phyloP scores from a whole-genome alignment of 768 basidiomycete genomes.

The button mushroom (Agaricus bisporus) region DNA sequence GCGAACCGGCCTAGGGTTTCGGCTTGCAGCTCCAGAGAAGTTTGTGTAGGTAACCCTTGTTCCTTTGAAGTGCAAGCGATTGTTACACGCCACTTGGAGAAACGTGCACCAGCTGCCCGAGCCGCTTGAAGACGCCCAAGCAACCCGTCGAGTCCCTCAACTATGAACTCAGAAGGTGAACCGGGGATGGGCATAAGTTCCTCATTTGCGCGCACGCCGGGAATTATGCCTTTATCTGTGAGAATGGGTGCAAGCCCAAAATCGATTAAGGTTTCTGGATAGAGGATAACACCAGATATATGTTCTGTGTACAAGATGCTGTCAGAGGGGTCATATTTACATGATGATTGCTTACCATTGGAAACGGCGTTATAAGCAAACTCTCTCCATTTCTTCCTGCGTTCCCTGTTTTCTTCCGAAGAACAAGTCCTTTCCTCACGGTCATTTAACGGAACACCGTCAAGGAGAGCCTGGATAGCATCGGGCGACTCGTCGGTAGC shows the following conservation, averaged over 20 bases:
- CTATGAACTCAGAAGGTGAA: conserved; percentile 39
- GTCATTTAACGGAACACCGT: conserved; percentile 25
- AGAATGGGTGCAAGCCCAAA: conserved; percentile 43
- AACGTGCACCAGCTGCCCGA: conserved; percentile 38
- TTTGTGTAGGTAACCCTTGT: conserved; percentile 31
- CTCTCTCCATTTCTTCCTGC: conserved; percentile 38
- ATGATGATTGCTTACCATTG: conserved; percentile 23
- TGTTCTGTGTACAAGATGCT: conserved; percentile 25
- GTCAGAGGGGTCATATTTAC: background rate
- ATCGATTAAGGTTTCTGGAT: conserved; percentile 40
- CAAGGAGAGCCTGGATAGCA: conserved; percentile 31
- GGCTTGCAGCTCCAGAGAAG: conserved; percentile 38
- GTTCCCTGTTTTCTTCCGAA: conserved; percentile 31
- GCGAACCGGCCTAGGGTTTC: conserved; percentile 43
- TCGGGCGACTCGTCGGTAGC: conserved; percentile 49
- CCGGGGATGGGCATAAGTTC: conserved; percentile 39
- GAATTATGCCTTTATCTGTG: conserved; percentile 37
- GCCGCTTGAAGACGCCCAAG: conserved; percentile 36
- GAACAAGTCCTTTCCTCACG: conserved; percentile 20
- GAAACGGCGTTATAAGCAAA: conserved; percentile 36
- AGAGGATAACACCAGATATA: conserved; percentile 48
- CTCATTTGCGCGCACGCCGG: conserved; percentile 44
- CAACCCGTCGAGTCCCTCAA: conserved; percentile 44
- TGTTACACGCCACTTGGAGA: conserved; percentile 47
- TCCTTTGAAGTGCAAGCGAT: conserved; percentile 35